These are phyloP conservation scores for Morella rubra DNA, from an alignment of 306 rosid species.

Conservation along the genomic window DNA sequence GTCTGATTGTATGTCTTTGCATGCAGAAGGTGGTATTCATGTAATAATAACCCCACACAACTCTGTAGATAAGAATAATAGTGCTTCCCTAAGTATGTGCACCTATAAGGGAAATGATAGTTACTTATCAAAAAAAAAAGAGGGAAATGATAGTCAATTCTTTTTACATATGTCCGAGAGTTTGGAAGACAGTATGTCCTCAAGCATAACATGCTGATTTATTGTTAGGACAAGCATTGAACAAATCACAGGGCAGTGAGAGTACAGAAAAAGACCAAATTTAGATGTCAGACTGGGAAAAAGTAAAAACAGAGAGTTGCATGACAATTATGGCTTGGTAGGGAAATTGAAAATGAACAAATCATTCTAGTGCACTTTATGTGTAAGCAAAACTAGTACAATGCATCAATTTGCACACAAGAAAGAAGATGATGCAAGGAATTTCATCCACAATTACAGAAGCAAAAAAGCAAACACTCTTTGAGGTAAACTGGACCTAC, in stretches of 20 bases:
- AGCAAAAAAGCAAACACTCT: slow-evolving; percentile 10
- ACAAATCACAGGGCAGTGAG: not conserved
- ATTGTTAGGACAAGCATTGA: not conserved
- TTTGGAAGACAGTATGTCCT: not conserved
- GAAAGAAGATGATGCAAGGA: not conserved
- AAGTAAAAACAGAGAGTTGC: not conserved
- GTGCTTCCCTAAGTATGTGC: not conserved
- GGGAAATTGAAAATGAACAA: no score
- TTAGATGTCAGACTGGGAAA: not conserved
- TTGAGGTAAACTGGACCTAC: slow-evolving; percentile 47
- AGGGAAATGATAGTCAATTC: not conserved
- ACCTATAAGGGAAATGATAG: not conserved
- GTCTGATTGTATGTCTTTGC: not conserved
- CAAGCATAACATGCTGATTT: not conserved
- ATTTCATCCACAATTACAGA: not conserved
- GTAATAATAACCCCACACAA: not conserved
- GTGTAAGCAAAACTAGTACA: not conserved
- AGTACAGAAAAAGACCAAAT: not conserved
- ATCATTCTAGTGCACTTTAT: not conserved
- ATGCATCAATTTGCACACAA: slow-evolving; percentile 3
- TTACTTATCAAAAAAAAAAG: no score
- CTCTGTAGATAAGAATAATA: not conserved
- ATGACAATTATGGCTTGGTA: not conserved
- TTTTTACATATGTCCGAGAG: not conserved
- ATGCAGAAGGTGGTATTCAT: not conserved